phyloP scores from a whole-genome alignment of 345 rosid genomes.

The Boechera stricta region DNA sequence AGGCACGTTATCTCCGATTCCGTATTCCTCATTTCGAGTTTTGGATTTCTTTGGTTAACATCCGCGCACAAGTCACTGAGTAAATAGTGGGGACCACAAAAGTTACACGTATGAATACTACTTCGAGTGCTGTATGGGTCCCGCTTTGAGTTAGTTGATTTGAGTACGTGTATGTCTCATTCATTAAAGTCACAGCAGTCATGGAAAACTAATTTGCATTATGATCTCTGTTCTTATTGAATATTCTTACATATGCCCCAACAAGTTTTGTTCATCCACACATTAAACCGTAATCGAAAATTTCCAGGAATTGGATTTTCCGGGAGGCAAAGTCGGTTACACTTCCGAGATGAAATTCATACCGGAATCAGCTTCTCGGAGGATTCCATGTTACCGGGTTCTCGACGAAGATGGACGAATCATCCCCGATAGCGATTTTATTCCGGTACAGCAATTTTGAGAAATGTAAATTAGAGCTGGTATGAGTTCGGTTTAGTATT shows the following conservation, averaged over 20 bases:
- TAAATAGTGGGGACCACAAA: background rate
- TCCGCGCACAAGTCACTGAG: background rate
- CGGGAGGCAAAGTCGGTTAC: slow-evolving; percentile 73
- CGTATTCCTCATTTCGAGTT: background rate
- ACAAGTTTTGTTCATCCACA: background rate
- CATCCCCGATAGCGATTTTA: slow-evolving; percentile 35
- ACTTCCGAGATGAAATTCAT: slow-evolving; percentile 61
- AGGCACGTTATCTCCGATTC: slow-evolving; percentile 11
- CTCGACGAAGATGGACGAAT: slow-evolving; percentile 56
- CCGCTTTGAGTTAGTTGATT: background rate
- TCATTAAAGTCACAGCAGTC: background rate
- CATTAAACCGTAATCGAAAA: background rate
- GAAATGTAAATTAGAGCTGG: background rate
- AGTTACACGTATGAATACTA: slow-evolving; percentile 5
- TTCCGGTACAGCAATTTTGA: slow-evolving; percentile 47
- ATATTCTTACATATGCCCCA: background rate
- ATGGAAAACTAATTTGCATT: background rate
- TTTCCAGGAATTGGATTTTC: slow-evolving; percentile 67
- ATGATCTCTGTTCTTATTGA: background rate
- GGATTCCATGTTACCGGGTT: slow-evolving; percentile 70
- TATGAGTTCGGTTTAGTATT: background rate
- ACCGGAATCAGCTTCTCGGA: slow-evolving; percentile 45
- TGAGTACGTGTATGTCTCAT: slow-evolving; percentile 18
- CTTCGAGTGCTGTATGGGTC: background rate
- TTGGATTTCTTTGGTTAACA: background rate